Evolutionary conservation across 2,329 filamentous ascomycete species (phyloP), one percentile per base, ranked within the genome.

Genomic region (Juglanconis sp.): DNA sequence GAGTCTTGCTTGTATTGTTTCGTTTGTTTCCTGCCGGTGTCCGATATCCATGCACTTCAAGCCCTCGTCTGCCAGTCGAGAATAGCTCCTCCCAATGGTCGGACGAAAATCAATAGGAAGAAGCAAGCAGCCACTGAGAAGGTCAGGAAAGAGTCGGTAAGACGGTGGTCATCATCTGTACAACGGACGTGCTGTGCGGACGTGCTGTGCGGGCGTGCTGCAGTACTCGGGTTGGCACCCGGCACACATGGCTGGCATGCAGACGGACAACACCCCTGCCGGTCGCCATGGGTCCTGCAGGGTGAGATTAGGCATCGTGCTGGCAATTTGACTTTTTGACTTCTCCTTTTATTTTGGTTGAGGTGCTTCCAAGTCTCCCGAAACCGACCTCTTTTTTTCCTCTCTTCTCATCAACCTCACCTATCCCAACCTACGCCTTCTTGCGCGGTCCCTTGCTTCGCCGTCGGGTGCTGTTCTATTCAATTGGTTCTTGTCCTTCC

Each of bases 401-500:
- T 42, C 38, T 42, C 35, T 42, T n/a, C n/a, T 13, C 10, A 10
- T 13, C 38, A 10, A 13, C 38, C 11, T 13, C 38, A 42, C 10
- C 38, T 15, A 42, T 13, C 10, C 38, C 38, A 42, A 11, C n/a
- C 38, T 5, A 42, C 38, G 10, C 38, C 38, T 42, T 42, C 38
- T 10, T 42, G 6, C 11, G 10, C 10, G 38, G 38, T 13, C 13
- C 10, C 13, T 7, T 32, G 15, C 15, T 36, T 47, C 31, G 53
- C 42, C 17, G 42, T 47, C n/a, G 53, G 42, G 30, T 30, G 31
- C 13, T 47, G 13, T 40, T 38, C 44, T 15, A 30, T 47, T 35
- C 53, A 17, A 10, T 49, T 56, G 34, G 10, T 49, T 56, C 54
- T 49, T 50, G 44, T 56, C 44, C 46, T 24, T 56, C 44, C 44